A percentile compares a stretch with the other conserved stretches of the same genome.
Conservation (phyloP, 495 filamentous ascomycete species). For the Daldinia caldariorum region DNA sequence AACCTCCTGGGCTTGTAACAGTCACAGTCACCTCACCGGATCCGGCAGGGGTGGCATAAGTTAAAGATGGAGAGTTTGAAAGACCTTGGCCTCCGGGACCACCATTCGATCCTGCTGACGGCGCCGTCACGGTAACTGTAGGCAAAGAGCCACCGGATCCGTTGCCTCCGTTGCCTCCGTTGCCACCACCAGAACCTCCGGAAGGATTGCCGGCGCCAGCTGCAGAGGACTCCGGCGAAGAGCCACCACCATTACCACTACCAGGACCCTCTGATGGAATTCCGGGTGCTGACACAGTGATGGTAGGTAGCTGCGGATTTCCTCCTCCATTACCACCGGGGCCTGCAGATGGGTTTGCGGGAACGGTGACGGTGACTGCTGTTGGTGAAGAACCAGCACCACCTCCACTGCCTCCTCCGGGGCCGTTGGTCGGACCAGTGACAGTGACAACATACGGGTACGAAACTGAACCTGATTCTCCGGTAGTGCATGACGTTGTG, state of each 20-base stretch:
- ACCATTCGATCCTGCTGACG: slow-evolving; percentile 26
- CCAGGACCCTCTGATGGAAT: slow-evolving; percentile 18
- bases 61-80: background rate
- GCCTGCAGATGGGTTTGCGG: slow-evolving; percentile 26
- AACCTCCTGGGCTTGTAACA: slow-evolving; percentile 26
- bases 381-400: slow-evolving; percentile 24
- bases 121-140: slow-evolving; percentile 32
- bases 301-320: slow-evolving; percentile 15
- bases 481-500: slow-evolving; percentile 33
- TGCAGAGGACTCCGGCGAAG: slow-evolving; percentile 1
- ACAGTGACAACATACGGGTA: slow-evolving; percentile 22
- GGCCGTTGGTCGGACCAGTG: slow-evolving; percentile 27
- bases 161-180: slow-evolving; percentile 31
- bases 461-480: slow-evolving; percentile 24
- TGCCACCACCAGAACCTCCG: slow-evolving; percentile 10
- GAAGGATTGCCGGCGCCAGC: slow-evolving; percentile 19
- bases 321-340: slow-evolving; percentile 26
- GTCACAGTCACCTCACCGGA: slow-evolving; percentile 26
- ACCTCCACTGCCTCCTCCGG: slow-evolving; percentile 31
- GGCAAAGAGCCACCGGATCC: slow-evolving; percentile 23
- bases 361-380: slow-evolving; percentile 33
- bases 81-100: slow-evolving; percentile 37
- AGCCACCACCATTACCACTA: slow-evolving; percentile 18
- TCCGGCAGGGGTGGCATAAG: slow-evolving; percentile 13
- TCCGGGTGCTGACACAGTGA: slow-evolving; percentile 31